These are phyloP conservation scores for Daucus carota DNA, from an alignment of 129 eudicot genomes.

Conservation along the genomic window DH1_v3.0 NC_030384.2:39420501-39421000, in stretches of 20 bases:
- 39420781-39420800: neutral
- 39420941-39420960: conserved; percentile 32
- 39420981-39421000: neutral
- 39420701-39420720: neutral
- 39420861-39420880: conserved; percentile 79
- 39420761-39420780: too few species aligned
- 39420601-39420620: neutral
- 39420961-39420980: neutral
- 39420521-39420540: neutral
- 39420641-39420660: neutral
- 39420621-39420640: neutral
- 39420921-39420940: conserved; percentile 85
- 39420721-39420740: neutral
- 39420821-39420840: conserved; percentile 68
- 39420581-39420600: neutral
- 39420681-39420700: neutral
- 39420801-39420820: conserved; percentile 27
- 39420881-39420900: conserved; percentile 82
- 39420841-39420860: conserved; percentile 85
- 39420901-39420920: conserved; percentile 80
- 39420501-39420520: neutral
- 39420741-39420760: neutral
- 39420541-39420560: neutral
- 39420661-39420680: neutral
- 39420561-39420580: neutral